Base-by-base conservation (phyloP, 768 basidiomycete genomes). In the Suillus hirtellus region DNA sequence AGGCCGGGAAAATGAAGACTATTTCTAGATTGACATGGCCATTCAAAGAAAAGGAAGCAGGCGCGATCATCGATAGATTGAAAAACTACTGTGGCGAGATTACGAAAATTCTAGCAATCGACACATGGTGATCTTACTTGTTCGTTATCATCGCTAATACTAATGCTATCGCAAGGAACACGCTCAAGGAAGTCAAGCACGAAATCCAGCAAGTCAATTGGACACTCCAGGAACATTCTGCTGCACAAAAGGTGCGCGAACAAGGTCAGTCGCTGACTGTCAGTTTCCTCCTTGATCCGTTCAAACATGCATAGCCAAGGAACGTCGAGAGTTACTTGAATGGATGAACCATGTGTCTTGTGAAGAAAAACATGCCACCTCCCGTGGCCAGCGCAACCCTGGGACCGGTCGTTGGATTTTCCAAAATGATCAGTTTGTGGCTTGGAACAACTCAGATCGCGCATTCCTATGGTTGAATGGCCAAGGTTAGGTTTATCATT, bases 31-130 rank as follows among this genome's bases (percentile, higher is more conserved):
- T 59, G 46, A 35, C 11, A 14, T 63, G 62, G 62, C 56, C 62
- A 27, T 63, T 49, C 56, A 63, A 63, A 4, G 34, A 63, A 46
- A 50, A 38, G 42, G 24, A 59, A 47, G 35, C 35, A 21, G 34
- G 34, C 19, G n/a, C 6, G 0, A 37, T 37, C 5, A 10, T 37
- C 6, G n/a, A 21, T 14, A 54, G 9, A 54, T 37, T 54, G 53
- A 54, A 54, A 37, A 4, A n/a, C 4, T 54, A 54, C 5, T 54
- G 17, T 35, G 31, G 53, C 35, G 35, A 54, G 5, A 54, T 54
- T 8, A 8, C 53, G 21, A 10, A 11, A 0, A 54, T 54, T 8
- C 6, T 54, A 54, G 34, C 19, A n/a, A n/a, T 35, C 1, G 31
- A 53, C 19, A 15, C 31, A n/a, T 35, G 34, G 52, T 53, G 11